phyloP scores from a whole-genome alignment of 345 rosid species.

The Eucalyptus curtisii region DNA sequence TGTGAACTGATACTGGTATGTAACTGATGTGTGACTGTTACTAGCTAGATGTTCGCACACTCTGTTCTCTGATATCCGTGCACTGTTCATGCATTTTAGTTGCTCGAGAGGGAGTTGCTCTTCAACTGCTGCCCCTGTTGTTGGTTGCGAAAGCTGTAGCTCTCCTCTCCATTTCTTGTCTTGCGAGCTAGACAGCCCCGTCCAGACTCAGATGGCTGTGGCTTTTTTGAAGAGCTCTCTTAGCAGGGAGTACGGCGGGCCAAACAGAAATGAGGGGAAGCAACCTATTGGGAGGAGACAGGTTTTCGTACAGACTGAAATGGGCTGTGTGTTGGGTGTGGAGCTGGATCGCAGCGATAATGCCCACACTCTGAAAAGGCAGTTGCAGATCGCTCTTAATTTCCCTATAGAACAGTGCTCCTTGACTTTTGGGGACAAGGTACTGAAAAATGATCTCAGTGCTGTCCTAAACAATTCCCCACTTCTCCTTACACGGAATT shows the following conservation, averaged over 20 bases:
- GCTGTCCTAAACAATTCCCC: slow-evolving; percentile 80
- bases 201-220: slow-evolving; percentile 94
- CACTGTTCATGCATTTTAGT: not conserved
- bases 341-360: slow-evolving; percentile 88
- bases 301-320: slow-evolving; percentile 93
- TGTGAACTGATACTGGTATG: not conserved
- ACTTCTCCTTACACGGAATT: slow-evolving; percentile 70
- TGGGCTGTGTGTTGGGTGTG: slow-evolving; percentile 97
- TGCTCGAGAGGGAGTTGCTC: slow-evolving; percentile 23
- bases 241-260: slow-evolving; percentile 45
- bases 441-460: slow-evolving; percentile 81
- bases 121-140: slow-evolving; percentile 5
- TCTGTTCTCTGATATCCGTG: too few relatives aligned
- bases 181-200: slow-evolving; percentile 81
- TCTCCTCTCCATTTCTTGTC: slow-evolving; percentile 52
- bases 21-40: not conserved
- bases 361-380: slow-evolving; percentile 82
- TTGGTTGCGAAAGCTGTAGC: not conserved
- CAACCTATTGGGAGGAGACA: slow-evolving; percentile 44
- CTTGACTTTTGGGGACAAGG: slow-evolving; percentile 79
- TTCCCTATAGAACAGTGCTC: slow-evolving; percentile 76
- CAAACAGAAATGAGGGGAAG: slow-evolving; percentile 46
- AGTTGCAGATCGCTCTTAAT: slow-evolving; percentile 84
- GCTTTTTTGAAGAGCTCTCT: slow-evolving; percentile 72
- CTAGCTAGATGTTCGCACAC: not conserved